Conservation (phyloP, 257 asterid genomes). For the Solanum habrochaites region DNA sequence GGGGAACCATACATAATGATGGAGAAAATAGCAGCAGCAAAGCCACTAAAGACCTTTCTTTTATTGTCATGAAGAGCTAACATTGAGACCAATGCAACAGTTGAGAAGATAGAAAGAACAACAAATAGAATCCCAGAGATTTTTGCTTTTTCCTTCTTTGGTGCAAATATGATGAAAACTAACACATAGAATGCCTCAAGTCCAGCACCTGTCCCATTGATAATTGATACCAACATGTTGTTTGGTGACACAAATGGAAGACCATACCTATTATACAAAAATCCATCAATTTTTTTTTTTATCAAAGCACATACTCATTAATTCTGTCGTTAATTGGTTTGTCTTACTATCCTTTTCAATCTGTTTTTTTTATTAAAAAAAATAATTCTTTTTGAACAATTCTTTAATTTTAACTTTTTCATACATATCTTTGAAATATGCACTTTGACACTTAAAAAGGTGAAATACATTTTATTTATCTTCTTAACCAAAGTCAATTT, state of each 20-base stretch:
- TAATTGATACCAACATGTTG: conserved; percentile 42
- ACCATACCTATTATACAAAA: conserved; percentile 45
- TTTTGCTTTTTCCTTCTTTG: conserved; percentile 55
- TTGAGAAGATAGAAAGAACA: conserved; percentile 35
- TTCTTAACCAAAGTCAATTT: not conserved
- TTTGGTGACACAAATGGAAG: conserved; percentile 56
- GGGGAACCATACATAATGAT: conserved; percentile 85
- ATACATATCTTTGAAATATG: not conserved
- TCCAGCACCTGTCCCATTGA: conserved; percentile 52
- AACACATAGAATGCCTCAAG: conserved; percentile 51
- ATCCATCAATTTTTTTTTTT: not conserved
- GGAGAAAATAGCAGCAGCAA: conserved; percentile 52
- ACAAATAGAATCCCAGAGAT: conserved; percentile 31
- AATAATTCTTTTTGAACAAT: too few species aligned
- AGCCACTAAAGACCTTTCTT: conserved; percentile 46
- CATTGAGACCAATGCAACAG: conserved; percentile 40
- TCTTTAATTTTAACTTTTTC: not conserved
- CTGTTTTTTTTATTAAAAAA: too few species aligned
- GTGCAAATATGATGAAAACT: conserved; percentile 44
- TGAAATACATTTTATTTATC: not conserved
- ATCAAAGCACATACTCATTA: not conserved
- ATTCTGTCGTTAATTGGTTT: too few species aligned
- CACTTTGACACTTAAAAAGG: not conserved
- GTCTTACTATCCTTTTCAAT: not conserved
- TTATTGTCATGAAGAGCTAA: conserved; percentile 30